Evolutionary conservation across 2,329 filamentous ascomycete genomes (phyloP).

Genomic region (Dactylellina parvicollis): DNA sequence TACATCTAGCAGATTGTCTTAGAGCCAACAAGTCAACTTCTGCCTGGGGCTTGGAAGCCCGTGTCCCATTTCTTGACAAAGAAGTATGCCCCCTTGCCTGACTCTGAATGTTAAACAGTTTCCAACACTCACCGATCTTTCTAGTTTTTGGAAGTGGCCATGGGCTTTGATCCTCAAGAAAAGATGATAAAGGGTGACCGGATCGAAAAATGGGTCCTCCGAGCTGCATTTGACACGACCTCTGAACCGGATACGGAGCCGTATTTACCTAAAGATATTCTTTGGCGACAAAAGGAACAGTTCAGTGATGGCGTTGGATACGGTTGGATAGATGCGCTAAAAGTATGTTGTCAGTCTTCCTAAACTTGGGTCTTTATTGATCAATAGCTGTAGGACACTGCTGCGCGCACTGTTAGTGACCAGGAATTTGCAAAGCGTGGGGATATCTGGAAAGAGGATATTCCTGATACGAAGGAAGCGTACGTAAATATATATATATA

Average conservation of each 20-base stretch:
- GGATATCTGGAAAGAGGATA: conserved; percentile 90
- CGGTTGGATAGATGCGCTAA: conserved; percentile 97
- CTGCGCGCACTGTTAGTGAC: conserved; percentile 87
- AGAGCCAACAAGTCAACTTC: conserved; percentile 99
- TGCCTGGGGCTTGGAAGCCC: conserved; percentile 96
- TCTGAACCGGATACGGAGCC: conserved; percentile 82
- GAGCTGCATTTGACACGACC: conserved; percentile 94
- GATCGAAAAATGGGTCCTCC: conserved; percentile 97
- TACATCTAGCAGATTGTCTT: conserved; percentile 94
- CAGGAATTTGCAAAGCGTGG: conserved; percentile 99
- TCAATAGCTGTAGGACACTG: conserved; percentile 71
- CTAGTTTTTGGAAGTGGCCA: conserved; percentile 86
- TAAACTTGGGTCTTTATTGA: not conserved
- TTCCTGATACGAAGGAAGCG: conserved; percentile 96
- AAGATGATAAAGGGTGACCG: conserved; percentile 92
- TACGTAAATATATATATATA: conserved; percentile 64
- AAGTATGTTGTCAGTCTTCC: conserved; percentile 61
- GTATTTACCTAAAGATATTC: conserved; percentile 94
- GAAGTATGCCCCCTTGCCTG: conserved; percentile 65
- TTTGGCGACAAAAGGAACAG: conserved; percentile 99
- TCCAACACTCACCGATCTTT: conserved; percentile 55
- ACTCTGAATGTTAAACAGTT: conserved; percentile 2
- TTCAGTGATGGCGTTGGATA: conserved; percentile 99
- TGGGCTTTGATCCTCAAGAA: conserved; percentile 92
- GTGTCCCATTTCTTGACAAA: conserved; percentile 98